phyloP scores from a whole-genome alignment of 768 basidiomycete genomes.

The Amanita rimosa region DNA sequence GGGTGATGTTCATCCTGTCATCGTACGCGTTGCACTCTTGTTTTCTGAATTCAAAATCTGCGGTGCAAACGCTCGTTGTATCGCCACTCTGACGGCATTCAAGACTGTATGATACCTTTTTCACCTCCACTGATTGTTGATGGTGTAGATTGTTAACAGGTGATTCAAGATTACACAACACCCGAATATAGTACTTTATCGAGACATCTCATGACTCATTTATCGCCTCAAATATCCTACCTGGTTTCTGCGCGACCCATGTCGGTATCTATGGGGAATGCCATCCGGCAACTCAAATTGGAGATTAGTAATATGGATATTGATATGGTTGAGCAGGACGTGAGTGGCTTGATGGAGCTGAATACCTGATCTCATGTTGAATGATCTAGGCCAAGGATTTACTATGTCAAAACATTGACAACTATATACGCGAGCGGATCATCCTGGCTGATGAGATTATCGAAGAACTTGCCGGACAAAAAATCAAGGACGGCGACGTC shows the following conservation, averaged over 20 bases:
- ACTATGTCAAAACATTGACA: slow-evolving; percentile 78
- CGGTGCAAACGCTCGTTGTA: slow-evolving; percentile 92
- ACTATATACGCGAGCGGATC: slow-evolving; percentile 90
- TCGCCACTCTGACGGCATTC: slow-evolving; percentile 84
- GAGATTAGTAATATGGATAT: slow-evolving; percentile 90
- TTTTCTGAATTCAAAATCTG: slow-evolving; percentile 89
- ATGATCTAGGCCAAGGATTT: slow-evolving; percentile 68
- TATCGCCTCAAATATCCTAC: slow-evolving; percentile 89
- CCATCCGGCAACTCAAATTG: slow-evolving; percentile 87
- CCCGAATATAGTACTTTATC: slow-evolving; percentile 81
- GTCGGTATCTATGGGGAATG: slow-evolving; percentile 92
- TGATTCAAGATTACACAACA: slow-evolving; percentile 84
- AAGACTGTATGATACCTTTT: slow-evolving; percentile 56
- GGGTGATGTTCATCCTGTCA: slow-evolving; percentile 84
- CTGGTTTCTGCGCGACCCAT: slow-evolving; percentile 81
- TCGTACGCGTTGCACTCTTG: slow-evolving; percentile 77
- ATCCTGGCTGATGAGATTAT: slow-evolving; percentile 91
- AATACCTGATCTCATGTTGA: slow-evolving; percentile 4
- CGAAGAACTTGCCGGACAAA: slow-evolving; percentile 75
- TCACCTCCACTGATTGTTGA: slow-evolving; percentile 6
- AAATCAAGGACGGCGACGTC: slow-evolving; percentile 91
- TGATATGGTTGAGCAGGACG: slow-evolving; percentile 92
- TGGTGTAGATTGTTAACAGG: slow-evolving; percentile 30
- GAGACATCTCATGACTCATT: slow-evolving; percentile 82
- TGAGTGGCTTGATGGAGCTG: slow-evolving; percentile 20